Base-by-base conservation (phyloP, 2,329 filamentous ascomycete genomes). In the Grosmannia serpens region DNA sequence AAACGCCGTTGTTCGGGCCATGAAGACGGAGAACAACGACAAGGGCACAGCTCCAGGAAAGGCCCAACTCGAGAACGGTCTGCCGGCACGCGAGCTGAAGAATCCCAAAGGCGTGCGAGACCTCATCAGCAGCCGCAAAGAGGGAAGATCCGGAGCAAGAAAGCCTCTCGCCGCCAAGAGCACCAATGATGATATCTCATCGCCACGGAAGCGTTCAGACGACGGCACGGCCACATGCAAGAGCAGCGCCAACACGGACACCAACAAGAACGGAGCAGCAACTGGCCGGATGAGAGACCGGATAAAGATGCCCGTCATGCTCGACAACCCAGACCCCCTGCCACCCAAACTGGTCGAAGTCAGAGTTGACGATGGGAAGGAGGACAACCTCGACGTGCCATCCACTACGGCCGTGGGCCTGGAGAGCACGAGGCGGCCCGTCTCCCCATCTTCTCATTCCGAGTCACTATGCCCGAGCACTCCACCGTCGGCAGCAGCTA, bases 171-270 rank as follows among this genome's bases (percentile, higher is more conserved):
- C 75, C 9, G 72, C 74, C 52, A 86, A 86, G 70, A 86, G 74
- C 69, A 78, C 80, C 20, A 85, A 85, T 64, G 75, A 82, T 58
- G 77, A 81, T 63, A 66, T 86, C 50, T 72, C 74, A 33, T 85
- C 84, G 2, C 83, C 83, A 0, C 81, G 76, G 65, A 85, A 85
- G 67, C 59, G 54, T 3, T 63, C 62, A 3, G 1, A 77, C 8
- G 57, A 63, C 35, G 58, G 67, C 68, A 6, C 54, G 8, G 17
- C 27, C 3, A 26, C 26, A 9, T 56, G 29, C 57, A 58, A 53
- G n/a, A 44, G 22, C n/a, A 41, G 35, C 2, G 27, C 8, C 11
- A 55, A 38, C n/a, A 9, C 17, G 4, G 60, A 62, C 27, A 10
- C 57, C 27, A 26, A 52, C 20, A 66, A 64, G 35, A 55, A 58